Evolutionary conservation across 2,329 filamentous ascomycete genomes (phyloP), one percentile per base, ranked within the genome.

Genomic region (Clonostachys chloroleuca): DNA sequence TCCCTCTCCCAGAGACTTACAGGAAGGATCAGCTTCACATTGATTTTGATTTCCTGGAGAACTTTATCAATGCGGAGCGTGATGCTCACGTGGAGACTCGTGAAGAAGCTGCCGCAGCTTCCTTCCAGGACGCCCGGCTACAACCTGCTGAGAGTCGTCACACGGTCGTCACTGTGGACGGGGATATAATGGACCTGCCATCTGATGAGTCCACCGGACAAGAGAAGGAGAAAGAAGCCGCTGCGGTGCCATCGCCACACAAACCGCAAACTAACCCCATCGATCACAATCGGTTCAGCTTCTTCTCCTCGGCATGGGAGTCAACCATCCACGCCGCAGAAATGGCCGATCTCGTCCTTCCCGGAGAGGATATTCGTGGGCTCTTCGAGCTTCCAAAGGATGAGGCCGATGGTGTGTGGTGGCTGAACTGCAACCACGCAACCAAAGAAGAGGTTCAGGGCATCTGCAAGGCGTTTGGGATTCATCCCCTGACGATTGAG

Each of bases 251-350:
- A 47, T 47, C 53, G 5, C 49, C 49, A n/a, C 55, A 52, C 14
- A 63, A 58, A n/a, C 58, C 59, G 13, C 24, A 30, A 30, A 10
- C 24, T 1, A 56, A 56, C 4, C 66, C 68, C 36, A 63, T 76
- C 42, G 84, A 89, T 49, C 78, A 81, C 34, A 94, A 92, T 61
- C 83, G 92, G 5, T 97, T 95, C 72, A 94, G 92, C 52, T 96
- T 97, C 70, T 99, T 99, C 68, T 96, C 92, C 0, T 96, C 94
- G 1, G 89, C 94, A 47, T 87, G 90, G 67, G 92, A 96, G 61
- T 92, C 90, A 44, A 96, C 92, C 2, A 90, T 97, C 51, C 92
- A 96, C 61, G 90, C 92, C 14, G 81, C 88, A 2, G 90, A 95
- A 56, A 80, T 99, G 52, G 90, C 89, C 17, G 92, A 92, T 57